These are phyloP conservation scores for barrel medic (Medicago truncatula) DNA, from an alignment of 306 rosid species.

Conservation along the genomic window MtrunA17r5.0-ANR NC_053043.1:14451501-14452000, in stretches of 20 bases:
- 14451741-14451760: neutral
- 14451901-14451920: conserved; percentile 7
- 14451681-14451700: conserved; percentile 10
- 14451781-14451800: neutral
- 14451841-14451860: conserved; percentile 3
- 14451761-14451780: conserved; percentile 23
- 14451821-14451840: neutral
- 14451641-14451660: neutral
- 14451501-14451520: conserved; percentile 78
- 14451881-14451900: conserved; percentile 27
- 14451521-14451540: conserved; percentile 91
- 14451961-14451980: neutral
- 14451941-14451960: neutral
- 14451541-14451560: conserved; percentile 94
- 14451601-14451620: conserved; percentile 99
- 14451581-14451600: conserved; percentile 95
- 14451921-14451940: conserved; percentile 23
- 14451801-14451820: conserved; percentile 3
- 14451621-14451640: conserved; percentile 41
- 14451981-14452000: conserved; percentile 18
- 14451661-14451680: conserved; percentile 26
- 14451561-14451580: conserved; percentile 99
- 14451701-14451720: conserved; percentile 8
- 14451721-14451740: neutral
- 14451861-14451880: neutral